Percentiles rank a stretch among this genome's conserved stretches.
phyloP scores from a whole-genome alignment of 2,329 filamentous ascomycete species.

The Periconia sp. region DNA sequence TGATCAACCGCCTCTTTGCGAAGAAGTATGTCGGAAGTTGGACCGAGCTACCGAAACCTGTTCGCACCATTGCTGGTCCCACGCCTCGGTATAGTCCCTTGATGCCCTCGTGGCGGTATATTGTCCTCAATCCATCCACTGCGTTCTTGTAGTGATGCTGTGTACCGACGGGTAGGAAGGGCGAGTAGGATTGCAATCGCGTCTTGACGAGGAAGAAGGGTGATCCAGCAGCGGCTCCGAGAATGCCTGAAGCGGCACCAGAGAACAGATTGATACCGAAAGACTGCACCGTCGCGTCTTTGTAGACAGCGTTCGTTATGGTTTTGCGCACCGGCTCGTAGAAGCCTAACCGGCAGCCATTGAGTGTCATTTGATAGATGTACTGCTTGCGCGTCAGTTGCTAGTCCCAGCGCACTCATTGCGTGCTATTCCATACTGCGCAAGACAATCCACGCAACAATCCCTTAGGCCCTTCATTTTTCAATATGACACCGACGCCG shows the following conservation, averaged over 20 bases:
- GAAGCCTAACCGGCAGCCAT: conserved; percentile 95
- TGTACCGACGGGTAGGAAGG: conserved; percentile 92
- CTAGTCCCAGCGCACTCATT: neutral
- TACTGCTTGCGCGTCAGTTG: conserved; percentile 61
- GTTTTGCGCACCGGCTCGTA: conserved; percentile 89
- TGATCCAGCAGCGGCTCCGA: conserved; percentile 90
- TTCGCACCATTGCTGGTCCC: conserved; percentile 91
- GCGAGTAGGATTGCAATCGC: conserved; percentile 89
- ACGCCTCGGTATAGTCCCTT: conserved; percentile 88
- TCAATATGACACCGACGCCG: conserved; percentile 85
- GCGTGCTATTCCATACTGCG: conserved; percentile 68
- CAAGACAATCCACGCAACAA: conserved; percentile 89
- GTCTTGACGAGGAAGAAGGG: conserved; percentile 99
- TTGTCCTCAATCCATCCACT: conserved; percentile 79
- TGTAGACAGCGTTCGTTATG: conserved; percentile 72
- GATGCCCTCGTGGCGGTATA: conserved; percentile 78
- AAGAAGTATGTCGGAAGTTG: conserved; percentile 99
- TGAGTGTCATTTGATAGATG: conserved; percentile 93
- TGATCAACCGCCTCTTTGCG: conserved; percentile 83
- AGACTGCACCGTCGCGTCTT: conserved; percentile 77
- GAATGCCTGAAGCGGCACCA: conserved; percentile 84
- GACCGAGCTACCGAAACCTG: conserved; percentile 93
- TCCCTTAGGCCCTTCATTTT: conserved; percentile 85
- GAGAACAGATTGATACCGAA: conserved; percentile 92
- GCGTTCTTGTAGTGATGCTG: conserved; percentile 92